phyloP scores from a whole-genome alignment of 305 asterid species.

The Galium porrigens region DNA sequence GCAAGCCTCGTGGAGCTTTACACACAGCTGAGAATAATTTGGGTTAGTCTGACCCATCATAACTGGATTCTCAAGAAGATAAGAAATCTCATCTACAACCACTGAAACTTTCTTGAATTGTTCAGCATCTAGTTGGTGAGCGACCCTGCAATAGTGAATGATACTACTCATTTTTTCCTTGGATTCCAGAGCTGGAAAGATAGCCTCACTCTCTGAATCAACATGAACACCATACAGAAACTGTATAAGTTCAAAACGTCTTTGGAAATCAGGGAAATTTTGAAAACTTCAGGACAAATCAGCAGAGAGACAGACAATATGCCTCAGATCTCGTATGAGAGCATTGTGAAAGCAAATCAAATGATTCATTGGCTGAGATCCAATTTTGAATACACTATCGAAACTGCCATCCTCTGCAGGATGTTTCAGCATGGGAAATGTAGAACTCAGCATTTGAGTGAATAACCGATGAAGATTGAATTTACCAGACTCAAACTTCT shows the following conservation, averaged over 20 bases:
- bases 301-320: constrained; percentile 43
- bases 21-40: constrained; percentile 33
- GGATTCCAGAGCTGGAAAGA: constrained; percentile 70
- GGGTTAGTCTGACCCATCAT: constrained; percentile 19
- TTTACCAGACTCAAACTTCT: constrained; percentile 25
- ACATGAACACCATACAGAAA: constrained; percentile 46
- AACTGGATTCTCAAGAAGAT: constrained; percentile 22
- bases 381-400: constrained; percentile 20
- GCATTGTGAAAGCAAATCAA: constrained; percentile 56
- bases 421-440: constrained; percentile 24
- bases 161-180: constrained; percentile 52
- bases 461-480: constrained; percentile 32
- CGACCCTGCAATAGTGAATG: constrained; percentile 60
- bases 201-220: constrained; percentile 52
- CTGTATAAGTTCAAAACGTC: constrained; percentile 34
- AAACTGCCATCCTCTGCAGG: constrained; percentile 18
- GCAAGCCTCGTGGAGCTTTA: constrained; percentile 55
- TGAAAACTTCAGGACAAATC: constrained; percentile 34
- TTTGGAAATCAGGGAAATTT: constrained; percentile 36
- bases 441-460: constrained; percentile 33
- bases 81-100: constrained; percentile 37
- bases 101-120: constrained; percentile 38
- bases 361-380: constrained; percentile 50
- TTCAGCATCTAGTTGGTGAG: constrained; percentile 53
- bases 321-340: constrained; percentile 43